A percentile compares a stretch with the other conserved stretches of the same genome.
Evolutionary conservation across 129 eudicot genomes (phyloP).

Genomic region (Tanacetum coccineum): DNA sequence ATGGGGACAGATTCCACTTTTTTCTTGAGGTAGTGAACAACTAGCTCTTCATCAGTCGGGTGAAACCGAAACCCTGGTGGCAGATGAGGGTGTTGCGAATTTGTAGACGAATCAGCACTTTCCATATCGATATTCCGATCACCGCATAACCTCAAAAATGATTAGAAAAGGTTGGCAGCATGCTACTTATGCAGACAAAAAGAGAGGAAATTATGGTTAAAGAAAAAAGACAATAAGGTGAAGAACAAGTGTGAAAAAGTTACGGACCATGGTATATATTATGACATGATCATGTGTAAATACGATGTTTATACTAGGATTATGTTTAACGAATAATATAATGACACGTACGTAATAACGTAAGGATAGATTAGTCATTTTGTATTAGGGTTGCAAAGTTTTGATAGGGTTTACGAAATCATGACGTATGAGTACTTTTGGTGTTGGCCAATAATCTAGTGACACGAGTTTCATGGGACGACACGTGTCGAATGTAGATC

Average conservation of each 20-base stretch:
- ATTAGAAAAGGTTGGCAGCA: constrained; percentile 17
- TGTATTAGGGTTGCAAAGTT: constrained; percentile 5
- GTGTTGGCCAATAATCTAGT: neutral
- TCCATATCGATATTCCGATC: constrained; percentile 40
- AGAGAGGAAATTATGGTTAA: constrained; percentile 4
- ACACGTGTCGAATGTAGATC: constrained; percentile 16
- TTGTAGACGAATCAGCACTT: constrained; percentile 60
- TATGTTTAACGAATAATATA: constrained; percentile 2
- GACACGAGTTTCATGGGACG: constrained; percentile 1
- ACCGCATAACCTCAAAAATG: neutral
- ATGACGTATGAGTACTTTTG: constrained; percentile 19
- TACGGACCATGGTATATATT: constrained; percentile 28
- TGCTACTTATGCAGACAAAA: constrained; percentile 5
- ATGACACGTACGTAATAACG: constrained; percentile 4
- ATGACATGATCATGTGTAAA: constrained; percentile 27
- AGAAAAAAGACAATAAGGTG: neutral
- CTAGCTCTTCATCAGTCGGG: constrained; percentile 91
- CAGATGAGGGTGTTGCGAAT: constrained; percentile 69
- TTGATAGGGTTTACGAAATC: constrained; percentile 12
- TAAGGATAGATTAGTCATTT: constrained; percentile 20
- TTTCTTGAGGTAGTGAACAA: constrained; percentile 79
- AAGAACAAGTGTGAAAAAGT: constrained; percentile 10
- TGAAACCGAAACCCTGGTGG: constrained; percentile 95
- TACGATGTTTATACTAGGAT: constrained; percentile 11
- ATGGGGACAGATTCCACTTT: constrained; percentile 60